Conservation (phyloP, 2,329 filamentous ascomycete genomes). For the Nemania diffusa region DNA sequence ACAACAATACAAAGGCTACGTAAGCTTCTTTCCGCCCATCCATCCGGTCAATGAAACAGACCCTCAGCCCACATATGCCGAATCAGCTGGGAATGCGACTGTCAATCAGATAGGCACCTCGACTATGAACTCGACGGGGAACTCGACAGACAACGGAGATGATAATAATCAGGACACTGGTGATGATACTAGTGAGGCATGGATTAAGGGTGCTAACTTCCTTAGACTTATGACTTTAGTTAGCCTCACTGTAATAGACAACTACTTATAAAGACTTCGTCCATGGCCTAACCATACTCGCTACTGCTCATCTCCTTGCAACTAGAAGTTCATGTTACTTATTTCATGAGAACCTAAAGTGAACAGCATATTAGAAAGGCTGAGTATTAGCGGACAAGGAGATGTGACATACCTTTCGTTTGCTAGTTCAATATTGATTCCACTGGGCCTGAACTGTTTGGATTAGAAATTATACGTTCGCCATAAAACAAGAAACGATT, state of each 20-base stretch:
- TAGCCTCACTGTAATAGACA: background rate
- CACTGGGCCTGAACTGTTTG: no score
- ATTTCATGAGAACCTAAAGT: no score
- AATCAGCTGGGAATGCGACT: conserved; percentile 24
- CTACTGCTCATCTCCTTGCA: background rate
- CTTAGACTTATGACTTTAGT: conserved; percentile 4
- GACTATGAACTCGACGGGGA: no score
- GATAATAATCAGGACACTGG: background rate
- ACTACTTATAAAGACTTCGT: background rate
- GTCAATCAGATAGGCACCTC: conserved; percentile 4
- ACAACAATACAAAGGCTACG: conserved; percentile 17
- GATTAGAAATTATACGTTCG: no score
- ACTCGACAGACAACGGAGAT: conserved; percentile 10
- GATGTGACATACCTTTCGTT: no score
- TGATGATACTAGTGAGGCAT: conserved; percentile 12
- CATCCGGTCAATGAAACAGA: conserved; percentile 10
- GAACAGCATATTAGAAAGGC: no score
- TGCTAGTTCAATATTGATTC: no score
- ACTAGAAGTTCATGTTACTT: background rate
- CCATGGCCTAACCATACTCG: background rate
- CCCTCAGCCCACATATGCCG: conserved; percentile 22
- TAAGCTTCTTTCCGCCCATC: background rate
- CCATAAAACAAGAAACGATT: no score
- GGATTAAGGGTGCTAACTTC: conserved; percentile 3
- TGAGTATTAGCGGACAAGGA: no score